Evolutionary conservation across 2,329 filamentous ascomycete species (phyloP).

Genomic region (Coniochaeta ligniaria): DNA sequence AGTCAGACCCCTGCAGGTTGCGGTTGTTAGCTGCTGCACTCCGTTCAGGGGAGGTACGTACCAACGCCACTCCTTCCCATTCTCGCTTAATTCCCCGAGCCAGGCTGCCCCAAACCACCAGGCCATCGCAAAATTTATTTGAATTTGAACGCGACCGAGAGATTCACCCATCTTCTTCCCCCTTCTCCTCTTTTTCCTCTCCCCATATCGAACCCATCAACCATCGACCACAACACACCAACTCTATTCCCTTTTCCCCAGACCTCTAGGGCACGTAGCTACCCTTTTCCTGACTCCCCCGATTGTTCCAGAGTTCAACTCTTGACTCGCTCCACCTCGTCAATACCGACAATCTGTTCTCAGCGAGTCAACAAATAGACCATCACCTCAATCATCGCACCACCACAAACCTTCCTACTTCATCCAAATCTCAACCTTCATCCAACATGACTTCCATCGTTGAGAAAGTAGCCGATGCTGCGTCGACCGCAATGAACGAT

Average conservation of each 20-base stretch:
- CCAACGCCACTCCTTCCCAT: constrained; percentile 21
- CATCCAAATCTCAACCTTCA: constrained; percentile 25
- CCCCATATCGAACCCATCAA: constrained; percentile 23
- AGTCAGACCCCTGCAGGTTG: not conserved
- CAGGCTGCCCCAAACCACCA: constrained; percentile 10
- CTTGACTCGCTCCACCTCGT: constrained; percentile 17
- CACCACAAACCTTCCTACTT: constrained; percentile 23
- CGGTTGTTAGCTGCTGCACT: not conserved
- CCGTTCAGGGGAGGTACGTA: constrained; percentile 12
- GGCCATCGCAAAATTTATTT: constrained; percentile 25
- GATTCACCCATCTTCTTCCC: constrained; percentile 16
- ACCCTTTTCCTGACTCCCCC: constrained; percentile 63
- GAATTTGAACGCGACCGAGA: constrained; percentile 20
- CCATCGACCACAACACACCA: constrained; percentile 31
- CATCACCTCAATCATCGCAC: constrained; percentile 31
- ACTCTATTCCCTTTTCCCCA: constrained; percentile 25
- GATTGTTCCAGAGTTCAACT: constrained; percentile 68
- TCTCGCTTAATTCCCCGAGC: constrained; percentile 25
- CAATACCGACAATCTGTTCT: constrained; percentile 11
- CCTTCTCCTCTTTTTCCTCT: constrained; percentile 19
- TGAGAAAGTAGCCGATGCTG: constrained; percentile 57
- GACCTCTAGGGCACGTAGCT: constrained; percentile 82
- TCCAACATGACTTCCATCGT: constrained; percentile 77
- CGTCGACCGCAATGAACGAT: constrained; percentile 66
- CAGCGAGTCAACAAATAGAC: constrained; percentile 23